Base-by-base conservation (phyloP, 2,329 filamentous ascomycete genomes). In the Dactylellina cionopaga region DNA sequence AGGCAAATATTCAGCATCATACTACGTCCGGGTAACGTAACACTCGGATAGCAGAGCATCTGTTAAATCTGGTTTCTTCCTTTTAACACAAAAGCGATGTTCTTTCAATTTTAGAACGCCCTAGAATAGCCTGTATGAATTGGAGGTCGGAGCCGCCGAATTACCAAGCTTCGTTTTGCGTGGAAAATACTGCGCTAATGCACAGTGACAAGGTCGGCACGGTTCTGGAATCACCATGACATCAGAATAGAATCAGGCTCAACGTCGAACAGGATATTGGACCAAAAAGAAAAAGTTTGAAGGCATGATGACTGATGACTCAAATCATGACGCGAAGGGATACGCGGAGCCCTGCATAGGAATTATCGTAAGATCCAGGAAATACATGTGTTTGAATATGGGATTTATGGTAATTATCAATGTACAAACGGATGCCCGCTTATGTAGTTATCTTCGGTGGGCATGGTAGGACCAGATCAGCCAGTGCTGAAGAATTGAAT, bases 191-290 rank as follows among this genome's bases (percentile, higher is more conserved):
- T 6, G 22, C 68, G 59, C 68, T 72, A 72, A 72, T 72, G 68
- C 59, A 72, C 15, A 24, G 47, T 72, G 68, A 72, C 52, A 35
- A 46, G 52, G 65, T 72, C 10, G 59, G 55, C 59, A 43, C 11
- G 68, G 68, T 17, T 64, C 11, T 47, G 19, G 6, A 2, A 60
- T 72, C 59, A 65, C 68, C 27, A 51, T 72, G 59, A 72, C 59
- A 59, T 72, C 68, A 72, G 46, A 29, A 29, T 72, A 72, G 49
- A 59, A 52, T 65, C 59, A 72, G 39, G 22, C 27, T 9, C 49
- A 31, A 27, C 52, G 22, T 19, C 25, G 25, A 51, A 52, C 64
- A 69, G 55, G 64, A 62, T 69, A 59, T 69, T 11, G 5, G 9
- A 13, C 47, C n/a, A 33, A 52, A 37, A 2, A 1, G 25, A 33